Evolutionary conservation across 2,329 filamentous ascomycete genomes (phyloP), one percentile per base, ranked within the genome.

Genomic region (Aspergillus sp.): DNA sequence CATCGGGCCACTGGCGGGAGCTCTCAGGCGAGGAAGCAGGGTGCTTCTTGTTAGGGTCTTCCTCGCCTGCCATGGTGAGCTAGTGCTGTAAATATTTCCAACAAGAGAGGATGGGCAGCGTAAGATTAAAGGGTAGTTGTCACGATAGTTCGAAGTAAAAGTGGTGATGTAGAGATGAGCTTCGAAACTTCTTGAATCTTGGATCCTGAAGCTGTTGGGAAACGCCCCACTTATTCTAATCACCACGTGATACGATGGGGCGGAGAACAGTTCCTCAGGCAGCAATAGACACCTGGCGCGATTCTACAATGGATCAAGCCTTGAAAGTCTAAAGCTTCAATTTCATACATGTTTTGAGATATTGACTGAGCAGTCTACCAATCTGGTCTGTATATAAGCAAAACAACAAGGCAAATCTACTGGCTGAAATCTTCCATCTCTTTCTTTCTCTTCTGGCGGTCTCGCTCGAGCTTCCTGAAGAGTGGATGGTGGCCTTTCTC

Each of bases 391-490:
- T 39, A 25, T 39, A 23, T 23, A 19, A 19, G 12, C 15, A 44
- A 31, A 31, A 31, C 23, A 6, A 8, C 9, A 8, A 31, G 9
- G 23, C 47, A 45, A 47, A 31, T 31, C 59, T 52, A 66, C n/a
- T 56, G 62, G 45, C 60, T 59, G n/a, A 66, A 60, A 23, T 67
- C 63, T 51, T 75, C 70, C 63, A 75, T 70, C 48, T 80, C 79
- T 68, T 80, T 79, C 68, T 78, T 80, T 59, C 81, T 76, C 68
- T 83, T 84, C 66, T 83, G 80, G 63, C 84, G 82, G 64, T 89
- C 86, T 51, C 86, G 78, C 58, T 83, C 79, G 59, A 89, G 75
- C 72, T 89, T 89, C 74, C 83, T 86, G 75, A 90, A 90, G 69
- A 89, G 85, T 1, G 82, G 76, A 66, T 83, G 84, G 59, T 82